Conservation (phyloP, 1,284 basidiomycete genomes). For the Ganoderma lingzhi region DNA sequence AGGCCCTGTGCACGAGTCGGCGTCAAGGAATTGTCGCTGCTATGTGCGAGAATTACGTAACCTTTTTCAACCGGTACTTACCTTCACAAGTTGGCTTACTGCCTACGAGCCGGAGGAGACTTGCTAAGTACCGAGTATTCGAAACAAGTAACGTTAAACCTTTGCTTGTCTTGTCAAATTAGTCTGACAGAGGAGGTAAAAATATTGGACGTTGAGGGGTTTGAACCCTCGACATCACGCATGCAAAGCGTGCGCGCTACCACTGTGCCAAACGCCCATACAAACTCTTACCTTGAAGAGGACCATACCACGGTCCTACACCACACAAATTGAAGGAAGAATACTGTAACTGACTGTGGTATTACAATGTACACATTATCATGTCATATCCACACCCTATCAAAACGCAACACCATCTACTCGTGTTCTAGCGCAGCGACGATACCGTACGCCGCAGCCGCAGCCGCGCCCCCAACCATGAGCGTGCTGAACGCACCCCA, state of each 20-base stretch:
- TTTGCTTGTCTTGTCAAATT: too few relatives aligned
- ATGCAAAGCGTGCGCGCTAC: constrained; percentile 47
- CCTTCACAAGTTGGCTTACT: too few relatives aligned
- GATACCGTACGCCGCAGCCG: constrained; percentile 88
- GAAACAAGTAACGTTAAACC: too few relatives aligned
- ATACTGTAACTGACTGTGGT: background rate
- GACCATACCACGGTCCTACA: background rate
- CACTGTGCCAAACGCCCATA: constrained; percentile 38
- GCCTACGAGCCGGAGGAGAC: too few relatives aligned
- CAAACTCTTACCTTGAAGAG: background rate
- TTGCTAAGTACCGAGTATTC: too few relatives aligned
- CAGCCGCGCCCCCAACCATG: constrained; percentile 89
- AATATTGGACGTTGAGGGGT: constrained; percentile 40
- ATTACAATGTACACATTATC: background rate
- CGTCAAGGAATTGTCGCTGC: too few relatives aligned
- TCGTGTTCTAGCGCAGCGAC: constrained; percentile 75
- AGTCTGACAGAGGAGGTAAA: background rate
- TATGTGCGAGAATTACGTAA: too few relatives aligned
- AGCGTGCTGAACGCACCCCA: constrained; percentile 94
- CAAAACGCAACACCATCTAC: background rate
- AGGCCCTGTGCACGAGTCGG: too few relatives aligned
- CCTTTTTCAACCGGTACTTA: too few relatives aligned
- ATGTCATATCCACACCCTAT: background rate
- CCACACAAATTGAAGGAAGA: background rate
- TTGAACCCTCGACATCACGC: constrained; percentile 45